Base-by-base conservation (phyloP, 2,329 filamentous ascomycete genomes). In the Fusarium virguliforme region DNA sequence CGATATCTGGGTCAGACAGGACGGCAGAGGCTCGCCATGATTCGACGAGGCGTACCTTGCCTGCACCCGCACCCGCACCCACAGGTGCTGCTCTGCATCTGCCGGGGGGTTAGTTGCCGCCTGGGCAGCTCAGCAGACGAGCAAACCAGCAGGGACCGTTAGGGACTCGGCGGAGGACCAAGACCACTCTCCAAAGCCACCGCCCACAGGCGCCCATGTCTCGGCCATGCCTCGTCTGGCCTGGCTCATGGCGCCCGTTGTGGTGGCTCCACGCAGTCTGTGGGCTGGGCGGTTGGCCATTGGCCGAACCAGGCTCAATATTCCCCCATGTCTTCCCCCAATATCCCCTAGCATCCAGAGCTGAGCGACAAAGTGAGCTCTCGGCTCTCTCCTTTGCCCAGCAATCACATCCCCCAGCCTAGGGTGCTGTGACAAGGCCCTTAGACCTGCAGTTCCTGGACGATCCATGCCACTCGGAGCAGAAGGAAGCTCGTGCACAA, bases 41-140 rank as follows among this genome's bases (percentile, higher is more conserved):
- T 67, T 67, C 63, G 61, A 58, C 65, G 48, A 70, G 68, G 18
- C 18, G 18, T 18, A 18, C 64, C 60, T 53, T 61, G 62, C 57
- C 60, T 62, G 60, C 51, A 56, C 70, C 58, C 60, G 60, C 51
- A 56, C 70, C 58, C 60, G 18, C 18, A 18, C 18, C 18, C 18
- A 63, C 56, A 65, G 56, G 60, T 62, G 58, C 55, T 66, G 55
- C 46, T 55, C 65, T 73, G 62, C 71, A 71, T 67, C 60, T 70
- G 63, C 68, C 64, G 70, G 74, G 64, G 43, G 73, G 73, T 67
- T 72, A 75, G 70, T 75, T 65, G 65, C 73, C 71, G 70, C 72
- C 74, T 68, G 71, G 65, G 61, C 56, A 54, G 18, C 18, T 18
- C 18, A 18, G 41, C 48, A 67, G 65, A 57, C 22, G 55, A 67